phyloP scores from a whole-genome alignment of 345 rosid genomes.

The Salix brachista region DNA sequence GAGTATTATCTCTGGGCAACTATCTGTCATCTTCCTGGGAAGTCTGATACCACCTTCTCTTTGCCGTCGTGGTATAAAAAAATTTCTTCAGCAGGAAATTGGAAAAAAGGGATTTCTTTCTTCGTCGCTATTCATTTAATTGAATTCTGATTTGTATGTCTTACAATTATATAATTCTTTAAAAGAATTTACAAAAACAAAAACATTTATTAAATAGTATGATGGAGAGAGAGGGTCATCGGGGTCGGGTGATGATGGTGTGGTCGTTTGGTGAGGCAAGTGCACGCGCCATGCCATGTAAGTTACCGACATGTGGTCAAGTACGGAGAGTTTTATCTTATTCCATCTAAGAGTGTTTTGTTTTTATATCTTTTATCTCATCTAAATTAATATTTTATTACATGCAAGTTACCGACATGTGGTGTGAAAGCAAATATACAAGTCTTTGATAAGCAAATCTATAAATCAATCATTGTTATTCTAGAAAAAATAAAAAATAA shows the following conservation, averaged over 20 bases:
- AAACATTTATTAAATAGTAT: too few relatives aligned
- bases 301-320: constrained; percentile 34
- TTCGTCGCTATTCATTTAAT: constrained; percentile 2
- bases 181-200: neutral
- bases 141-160: neutral
- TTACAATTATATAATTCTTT: neutral
- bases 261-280: neutral
- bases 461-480: too few relatives aligned
- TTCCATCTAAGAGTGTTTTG: constrained; percentile 15
- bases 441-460: too few relatives aligned
- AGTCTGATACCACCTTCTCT: neutral
- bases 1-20: neutral
- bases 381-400: neutral
- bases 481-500: too few relatives aligned
- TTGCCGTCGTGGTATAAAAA: neutral
- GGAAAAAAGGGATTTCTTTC: neutral
- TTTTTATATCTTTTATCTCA: neutral
- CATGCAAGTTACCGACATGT: too few relatives aligned
- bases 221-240: neutral
- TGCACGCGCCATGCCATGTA: constrained; percentile 22
- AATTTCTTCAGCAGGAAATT: neutral
- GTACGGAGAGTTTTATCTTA: neutral
- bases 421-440: too few relatives aligned
- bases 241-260: neutral
- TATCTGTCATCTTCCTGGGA: constrained; percentile 13